Evolutionary conservation across 2,329 filamentous ascomycete genomes (phyloP).

Genomic region (Cladophialophora exuberans): DNA sequence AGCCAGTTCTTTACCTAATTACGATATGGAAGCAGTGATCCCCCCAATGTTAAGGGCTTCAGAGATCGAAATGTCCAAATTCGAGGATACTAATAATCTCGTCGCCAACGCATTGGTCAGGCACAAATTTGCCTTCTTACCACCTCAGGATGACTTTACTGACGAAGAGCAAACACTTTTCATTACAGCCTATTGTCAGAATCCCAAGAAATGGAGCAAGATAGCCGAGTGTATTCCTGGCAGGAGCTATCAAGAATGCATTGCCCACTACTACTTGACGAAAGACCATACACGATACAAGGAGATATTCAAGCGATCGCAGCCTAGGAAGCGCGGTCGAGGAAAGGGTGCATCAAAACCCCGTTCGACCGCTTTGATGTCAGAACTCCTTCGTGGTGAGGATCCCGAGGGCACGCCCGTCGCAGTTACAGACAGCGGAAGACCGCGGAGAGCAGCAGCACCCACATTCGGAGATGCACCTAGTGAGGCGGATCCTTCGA

Average conservation of each 20-base stretch:
- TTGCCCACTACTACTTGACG: slow-evolving; percentile 55
- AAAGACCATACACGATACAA: slow-evolving; percentile 56
- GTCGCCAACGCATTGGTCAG: slow-evolving; percentile 44
- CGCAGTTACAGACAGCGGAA: slow-evolving; percentile 54
- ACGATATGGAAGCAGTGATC: slow-evolving; percentile 50
- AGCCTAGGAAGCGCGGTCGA: slow-evolving; percentile 42
- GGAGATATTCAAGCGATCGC: slow-evolving; percentile 51
- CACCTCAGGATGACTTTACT: slow-evolving; percentile 52
- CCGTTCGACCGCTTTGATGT: slow-evolving; percentile 54
- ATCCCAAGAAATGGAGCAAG: slow-evolving; percentile 56
- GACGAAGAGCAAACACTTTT: slow-evolving; percentile 51
- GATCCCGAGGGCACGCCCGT: slow-evolving; percentile 42
- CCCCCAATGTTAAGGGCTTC: slow-evolving; percentile 51
- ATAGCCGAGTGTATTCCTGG: slow-evolving; percentile 52
- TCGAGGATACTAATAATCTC: slow-evolving; percentile 51
- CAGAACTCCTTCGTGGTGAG: slow-evolving; percentile 51
- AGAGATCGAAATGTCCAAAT: slow-evolving; percentile 45
- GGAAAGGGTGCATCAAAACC: slow-evolving; percentile 42
- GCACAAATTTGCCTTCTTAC: slow-evolving; percentile 49
- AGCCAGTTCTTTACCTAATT: slow-evolving; percentile 48
- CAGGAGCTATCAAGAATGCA: slow-evolving; percentile 53
- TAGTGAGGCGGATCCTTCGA: slow-evolving; percentile 38
- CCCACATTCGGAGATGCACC: slow-evolving; percentile 50
- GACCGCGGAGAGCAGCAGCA: slow-evolving; percentile 53
- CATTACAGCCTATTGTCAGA: slow-evolving; percentile 51